Percentiles rank a stretch among this genome's conserved stretches.
These are phyloP conservation scores for Peronospora belbahrii DNA, from an alignment of 352 stramenopile genomes.

Conservation along the genomic window DNA sequence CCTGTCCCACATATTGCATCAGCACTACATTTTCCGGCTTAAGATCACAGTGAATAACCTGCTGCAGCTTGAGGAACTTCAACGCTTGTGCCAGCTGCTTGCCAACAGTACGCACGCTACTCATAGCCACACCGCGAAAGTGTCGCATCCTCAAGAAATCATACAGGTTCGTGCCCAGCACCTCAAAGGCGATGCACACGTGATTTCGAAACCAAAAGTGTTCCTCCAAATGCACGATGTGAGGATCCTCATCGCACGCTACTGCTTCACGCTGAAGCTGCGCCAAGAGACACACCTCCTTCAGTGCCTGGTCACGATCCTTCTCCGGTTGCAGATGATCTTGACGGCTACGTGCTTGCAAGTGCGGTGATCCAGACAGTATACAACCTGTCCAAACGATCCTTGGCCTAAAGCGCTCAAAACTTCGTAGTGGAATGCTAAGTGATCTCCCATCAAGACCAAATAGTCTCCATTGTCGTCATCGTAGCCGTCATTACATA, in stretches of 20 bases:
- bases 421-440: constrained; percentile 92
- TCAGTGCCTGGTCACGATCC: constrained; percentile 91
- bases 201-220: constrained; percentile 92
- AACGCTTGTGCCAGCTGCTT: constrained; percentile 85
- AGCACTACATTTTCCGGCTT: constrained; percentile 96
- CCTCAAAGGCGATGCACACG: constrained; percentile 95
- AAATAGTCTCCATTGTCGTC: constrained; percentile 97
- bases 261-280: constrained; percentile 25
- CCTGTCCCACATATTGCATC: constrained; percentile 1
- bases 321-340: constrained; percentile 96
- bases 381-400: constrained; percentile 98
- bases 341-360: constrained; percentile 92
- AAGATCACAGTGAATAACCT: constrained; percentile 96
- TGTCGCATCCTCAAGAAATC: constrained; percentile 93
- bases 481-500: constrained; percentile 92
- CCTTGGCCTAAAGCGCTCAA: constrained; percentile 93
- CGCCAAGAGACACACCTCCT: constrained; percentile 92
- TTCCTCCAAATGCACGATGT: constrained; percentile 89
- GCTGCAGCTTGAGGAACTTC: constrained; percentile 56
- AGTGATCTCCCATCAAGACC: constrained; percentile 88
- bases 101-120: constrained; percentile 81
- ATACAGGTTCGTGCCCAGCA: constrained; percentile 94
- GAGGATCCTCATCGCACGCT: constrained; percentile 25
- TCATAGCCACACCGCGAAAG: constrained; percentile 91
- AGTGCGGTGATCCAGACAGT: constrained; percentile 84